Evolutionary conservation across 176 grass and related monocot genomes (phyloP), one percentile per base, ranked within the genome.

Genomic region (Zoysia pacifica): DNA sequence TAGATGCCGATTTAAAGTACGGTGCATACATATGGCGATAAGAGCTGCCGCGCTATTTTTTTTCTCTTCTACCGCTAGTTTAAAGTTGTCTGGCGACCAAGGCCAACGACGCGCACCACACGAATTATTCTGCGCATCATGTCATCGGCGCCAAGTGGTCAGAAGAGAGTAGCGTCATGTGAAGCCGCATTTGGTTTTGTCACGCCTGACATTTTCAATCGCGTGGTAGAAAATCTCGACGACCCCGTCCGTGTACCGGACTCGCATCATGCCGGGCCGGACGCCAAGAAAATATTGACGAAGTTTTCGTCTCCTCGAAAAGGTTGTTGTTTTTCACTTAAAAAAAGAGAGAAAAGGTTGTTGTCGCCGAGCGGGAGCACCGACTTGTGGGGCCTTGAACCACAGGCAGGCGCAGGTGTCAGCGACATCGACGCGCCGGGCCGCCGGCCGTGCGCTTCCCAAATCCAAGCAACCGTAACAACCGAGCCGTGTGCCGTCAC

Each of bases 171-270:
- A 56, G 19, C 59, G 59, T 62, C 59, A 64, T 64, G 61, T 12
- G 11, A 64, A 64, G 45, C 44, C 51, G 51, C 5, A 7, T 6
- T 51, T 80, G 63, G 69, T 61, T 3, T 51, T 51, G 78, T 76
- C 78, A 42, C 19, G 46, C 81, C 56, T 65, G 48, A 87, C 66
- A 55, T 62, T 72, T 77, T 82, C 79, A 82, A 65, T 18, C 8
- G 1, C 38, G 13, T 4, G 62, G 13, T 4, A 69, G 38, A 62
- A 67, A 61, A 79, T 9, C 16, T 61, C 58, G 9, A 20, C 18
- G 9, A 16, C 6, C 3, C 18, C 18, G 55, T 59, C n/a, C 50
- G 13, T 19, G 7, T n/a, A 20, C 15, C 37, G n/a, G 36, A 46
- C 80, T 14, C 14, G 48, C 55, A 6, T 9, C 6, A 5, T 72